phyloP scores from a whole-genome alignment of 805 yeast genomes.

The Clavispora fructus region DNA sequence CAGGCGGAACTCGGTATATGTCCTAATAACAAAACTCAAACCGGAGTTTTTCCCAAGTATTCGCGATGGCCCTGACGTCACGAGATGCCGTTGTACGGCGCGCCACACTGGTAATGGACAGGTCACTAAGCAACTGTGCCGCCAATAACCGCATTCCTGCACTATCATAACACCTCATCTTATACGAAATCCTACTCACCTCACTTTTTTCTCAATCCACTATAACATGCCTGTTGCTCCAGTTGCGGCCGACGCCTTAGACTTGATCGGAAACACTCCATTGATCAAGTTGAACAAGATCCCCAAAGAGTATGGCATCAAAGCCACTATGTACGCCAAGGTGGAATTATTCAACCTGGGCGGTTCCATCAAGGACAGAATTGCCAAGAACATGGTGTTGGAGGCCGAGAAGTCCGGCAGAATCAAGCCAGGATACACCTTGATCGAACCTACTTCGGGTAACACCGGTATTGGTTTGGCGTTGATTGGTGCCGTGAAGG shows the following conservation, averaged over 20 bases:
- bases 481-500: constrained; percentile 78
- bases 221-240: constrained; percentile 27
- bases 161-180: neutral
- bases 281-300: constrained; percentile 67
- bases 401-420: constrained; percentile 75
- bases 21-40: no score
- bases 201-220: neutral
- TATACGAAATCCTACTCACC: neutral
- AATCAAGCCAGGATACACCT: constrained; percentile 78
- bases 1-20: no score
- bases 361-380: constrained; percentile 86
- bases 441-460: constrained; percentile 88
- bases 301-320: constrained; percentile 71
- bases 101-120: neutral
- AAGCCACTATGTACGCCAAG: constrained; percentile 67
- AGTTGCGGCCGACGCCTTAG: constrained; percentile 51
- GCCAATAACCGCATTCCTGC: neutral
- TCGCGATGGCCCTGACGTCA: no score
- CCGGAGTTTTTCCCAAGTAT: no score
- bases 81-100: no score
- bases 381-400: constrained; percentile 80
- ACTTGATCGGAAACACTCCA: constrained; percentile 84
- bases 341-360: constrained; percentile 84
- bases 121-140: neutral
- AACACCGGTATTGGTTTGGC: constrained; percentile 91